Conservation (phyloP, 2,329 filamentous ascomycete species). For the Penicillium crustosum region DNA sequence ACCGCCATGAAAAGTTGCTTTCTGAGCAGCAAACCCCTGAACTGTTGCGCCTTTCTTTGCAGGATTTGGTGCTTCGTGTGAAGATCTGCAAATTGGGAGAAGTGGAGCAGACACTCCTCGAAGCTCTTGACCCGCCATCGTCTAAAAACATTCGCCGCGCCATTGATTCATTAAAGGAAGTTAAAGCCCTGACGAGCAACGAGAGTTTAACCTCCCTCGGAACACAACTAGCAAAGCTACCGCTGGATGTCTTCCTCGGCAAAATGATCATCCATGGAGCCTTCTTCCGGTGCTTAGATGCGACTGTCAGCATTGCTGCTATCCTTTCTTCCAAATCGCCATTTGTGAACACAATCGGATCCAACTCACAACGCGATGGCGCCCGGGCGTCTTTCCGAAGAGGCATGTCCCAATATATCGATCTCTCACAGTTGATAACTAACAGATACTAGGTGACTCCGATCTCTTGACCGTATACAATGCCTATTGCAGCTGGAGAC, state of each 20-base stretch:
- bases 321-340: conserved; percentile 94
- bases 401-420: conserved; percentile 39
- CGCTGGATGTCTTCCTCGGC: conserved; percentile 89
- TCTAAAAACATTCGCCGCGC: conserved; percentile 90
- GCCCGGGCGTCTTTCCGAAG: conserved; percentile 76
- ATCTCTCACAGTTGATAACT: conserved; percentile 8
- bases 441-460: conserved; percentile 63
- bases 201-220: conserved; percentile 89
- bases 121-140: conserved; percentile 86
- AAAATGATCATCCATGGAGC: conserved; percentile 86
- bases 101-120: conserved; percentile 83
- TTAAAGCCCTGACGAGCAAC: conserved; percentile 75
- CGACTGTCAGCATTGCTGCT: conserved; percentile 85
- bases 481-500: conserved; percentile 86
- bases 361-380: conserved; percentile 76
- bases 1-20: conserved; percentile 80
- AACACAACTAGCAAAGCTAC: conserved; percentile 79
- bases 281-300: conserved; percentile 88
- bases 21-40: conserved; percentile 93
- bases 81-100: conserved; percentile 96
- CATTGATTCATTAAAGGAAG: conserved; percentile 89
- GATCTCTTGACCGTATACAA: conserved; percentile 93
- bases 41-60: conserved; percentile 88
- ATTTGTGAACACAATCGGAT: conserved; percentile 82
- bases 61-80: conserved; percentile 91